Evolutionary conservation across 768 basidiomycete species (phyloP).

Genomic region (Naganishia antarctica): DNA sequence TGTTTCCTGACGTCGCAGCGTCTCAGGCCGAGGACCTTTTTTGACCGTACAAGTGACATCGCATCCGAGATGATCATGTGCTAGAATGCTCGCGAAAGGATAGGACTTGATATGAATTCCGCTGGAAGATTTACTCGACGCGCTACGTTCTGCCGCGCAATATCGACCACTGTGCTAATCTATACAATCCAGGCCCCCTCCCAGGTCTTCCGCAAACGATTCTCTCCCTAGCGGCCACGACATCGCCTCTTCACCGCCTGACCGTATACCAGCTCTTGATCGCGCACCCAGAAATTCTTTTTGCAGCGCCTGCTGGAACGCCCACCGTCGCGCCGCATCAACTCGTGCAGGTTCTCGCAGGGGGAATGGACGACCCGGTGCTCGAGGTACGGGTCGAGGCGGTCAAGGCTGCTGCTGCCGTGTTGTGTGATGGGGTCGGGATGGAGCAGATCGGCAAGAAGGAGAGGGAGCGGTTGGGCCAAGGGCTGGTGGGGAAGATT

Average conservation of each 20-base stretch:
- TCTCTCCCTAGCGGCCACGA: conserved; percentile 18
- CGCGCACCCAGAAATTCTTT: conserved; percentile 15
- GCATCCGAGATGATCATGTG: too few species aligned
- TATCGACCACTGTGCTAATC: too few species aligned
- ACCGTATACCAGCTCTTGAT: conserved; percentile 27
- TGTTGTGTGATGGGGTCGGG: background rate
- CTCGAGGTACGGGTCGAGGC: conserved; percentile 4
- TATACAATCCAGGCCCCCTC: conserved; percentile 6
- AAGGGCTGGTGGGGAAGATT: conserved; percentile 27
- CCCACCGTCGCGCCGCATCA: conserved; percentile 24
- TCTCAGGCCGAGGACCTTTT: too few species aligned
- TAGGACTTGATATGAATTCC: too few species aligned
- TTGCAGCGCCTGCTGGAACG: background rate
- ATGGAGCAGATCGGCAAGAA: background rate
- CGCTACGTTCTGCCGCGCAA: too few species aligned
- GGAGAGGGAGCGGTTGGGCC: conserved; percentile 21
- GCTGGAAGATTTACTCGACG: too few species aligned
- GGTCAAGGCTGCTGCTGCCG: background rate
- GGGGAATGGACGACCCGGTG: conserved; percentile 28
- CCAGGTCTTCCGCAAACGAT: conserved; percentile 14
- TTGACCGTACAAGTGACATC: too few species aligned
- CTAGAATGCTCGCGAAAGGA: too few species aligned
- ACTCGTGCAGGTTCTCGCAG: conserved; percentile 30
- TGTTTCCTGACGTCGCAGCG: too few species aligned
- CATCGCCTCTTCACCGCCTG: conserved; percentile 26